Evolutionary conservation across 2,329 filamentous ascomycete genomes (phyloP), one percentile per base, ranked within the genome.

Genomic region (Alternaria incomplexa): DNA sequence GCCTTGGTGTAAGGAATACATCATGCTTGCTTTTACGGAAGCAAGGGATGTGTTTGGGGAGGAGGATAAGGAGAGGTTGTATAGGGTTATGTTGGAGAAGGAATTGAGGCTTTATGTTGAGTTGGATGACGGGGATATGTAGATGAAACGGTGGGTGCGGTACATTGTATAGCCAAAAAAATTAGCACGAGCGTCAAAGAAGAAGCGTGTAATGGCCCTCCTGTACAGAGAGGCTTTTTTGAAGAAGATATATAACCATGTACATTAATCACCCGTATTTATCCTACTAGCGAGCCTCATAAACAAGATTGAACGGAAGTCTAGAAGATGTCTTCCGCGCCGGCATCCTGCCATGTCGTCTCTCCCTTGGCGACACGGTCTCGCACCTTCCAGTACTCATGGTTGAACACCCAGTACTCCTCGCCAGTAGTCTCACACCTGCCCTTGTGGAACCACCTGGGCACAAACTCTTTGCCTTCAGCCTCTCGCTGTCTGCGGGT

Each of bases 401-500:
- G 91, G 73, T 89, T 96, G 74, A 95, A 96, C 70, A 90, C 85
- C 96, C 96, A 99, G 81, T 91, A 97, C 68, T 90, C 86, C 81
- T 97, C 93, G 1, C 96, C 94, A 4, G 95, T 97, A 17, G 92
- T 83, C 43, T 91, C 87, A 80, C 93, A 94, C 69, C 80, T 87
- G 3, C 85, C 85, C 81, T 91, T 92, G 43, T 77, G 82, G 79
- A 99, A 99, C 94, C 95, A 99, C 50, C 90, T 89, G 0, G 96
- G 93, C 44, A 82, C 81, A 76, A 96, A 98, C 64, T 95, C 90
- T 66, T 96, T 91, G 5, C 96, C 96, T 3, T 82, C 86, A 28
- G 86, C 86, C 81, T 99, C 95, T 23, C 94, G 85, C 62, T 86
- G 83, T 58, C 92, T 83, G 64, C 96, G 84, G 62, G 90, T 90